Percentiles rank a stretch among this genome's conserved stretches.
These are phyloP conservation scores for Trichomonas gallinae DNA, from an alignment of 208 protist species.

Conservation along the genomic window DNA sequence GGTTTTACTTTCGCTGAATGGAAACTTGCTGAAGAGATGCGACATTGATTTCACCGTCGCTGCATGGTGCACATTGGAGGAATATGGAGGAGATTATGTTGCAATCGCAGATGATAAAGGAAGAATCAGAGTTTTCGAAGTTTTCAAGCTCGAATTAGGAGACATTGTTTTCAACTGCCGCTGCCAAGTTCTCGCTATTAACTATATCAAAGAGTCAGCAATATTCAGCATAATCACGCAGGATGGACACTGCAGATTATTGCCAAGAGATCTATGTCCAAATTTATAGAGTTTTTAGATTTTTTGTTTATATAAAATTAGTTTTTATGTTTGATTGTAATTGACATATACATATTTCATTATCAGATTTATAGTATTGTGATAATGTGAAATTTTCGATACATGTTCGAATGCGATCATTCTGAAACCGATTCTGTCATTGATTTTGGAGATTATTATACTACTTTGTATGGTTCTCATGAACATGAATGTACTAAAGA, in stretches of 20 bases:
- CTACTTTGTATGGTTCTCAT: no score
- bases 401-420: no score
- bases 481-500: no score
- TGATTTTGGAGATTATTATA: no score
- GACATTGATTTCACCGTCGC: background rate
- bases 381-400: no score
- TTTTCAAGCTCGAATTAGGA: background rate
- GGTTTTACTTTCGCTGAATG: background rate
- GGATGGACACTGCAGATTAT: background rate
- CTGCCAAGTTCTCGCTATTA: background rate
- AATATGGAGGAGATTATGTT: background rate
- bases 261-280: background rate
- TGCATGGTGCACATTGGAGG: background rate
- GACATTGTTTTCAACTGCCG: background rate
- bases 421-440: no score
- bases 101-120: background rate
- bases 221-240: background rate
- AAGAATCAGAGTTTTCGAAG: background rate
- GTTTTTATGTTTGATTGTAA: no score
- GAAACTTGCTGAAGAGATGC: background rate
- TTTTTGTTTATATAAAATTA: no score
- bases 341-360: no score
- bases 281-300: background rate
- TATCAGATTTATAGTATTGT: no score
- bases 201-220: background rate